Base-by-base conservation (phyloP, 225 moss, liverwort and hornwort genomes). In the Pseudoscleropodium purum region DNA sequence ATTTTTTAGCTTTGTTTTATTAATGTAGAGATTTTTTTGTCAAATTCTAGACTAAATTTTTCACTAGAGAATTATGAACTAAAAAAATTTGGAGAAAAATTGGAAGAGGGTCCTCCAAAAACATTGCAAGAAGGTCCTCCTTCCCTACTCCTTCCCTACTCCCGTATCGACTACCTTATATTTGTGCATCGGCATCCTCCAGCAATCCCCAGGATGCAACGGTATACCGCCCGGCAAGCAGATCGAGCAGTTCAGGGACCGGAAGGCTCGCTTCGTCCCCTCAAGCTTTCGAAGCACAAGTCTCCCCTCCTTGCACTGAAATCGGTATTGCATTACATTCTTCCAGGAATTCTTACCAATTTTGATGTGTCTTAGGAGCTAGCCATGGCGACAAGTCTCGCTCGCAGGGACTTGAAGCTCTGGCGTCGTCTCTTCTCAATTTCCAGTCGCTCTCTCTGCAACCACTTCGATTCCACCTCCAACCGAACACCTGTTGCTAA, bases 361-460 rank as follows among this genome's bases (percentile, higher is more conserved):
- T 70, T 77, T 62, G 61, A 85, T 89, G 85, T 34, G 17, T 39
- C 68, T 39, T 16, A 11, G 79, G 23, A 56, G 62, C 29, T 67
- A 52, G 72, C 63, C 61, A 89, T 89, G 89, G 80, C 85, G 56
- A 74, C 63, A 34, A 64, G 74, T 81, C 74, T 90, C 43, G 86
- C 81, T 86, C 90, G 90, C 63, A 70, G 57, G 23, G 81, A 90
- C 56, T 39, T 90, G 79, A 89, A 89, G 84, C 70, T 85, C 63
- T 86, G 81, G 81, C 86, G 65, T 26, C 86, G 56, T 45, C 86
- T 90, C 74, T 37, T 63, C 39, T 62, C 64, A 81, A 70, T 79
- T 41, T 80, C 89, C 24, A 72, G 2, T 70, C 76, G 79, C 24
- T 39, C 85, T 49, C 89, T 89, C 13, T 79, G 62, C 37, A 79